A percentile compares a stretch with the other conserved stretches of the same genome.
These are phyloP conservation scores for Epichloe elymi DNA, from an alignment of 2,329 filamentous ascomycete genomes.

Conservation along the genomic window DNA sequence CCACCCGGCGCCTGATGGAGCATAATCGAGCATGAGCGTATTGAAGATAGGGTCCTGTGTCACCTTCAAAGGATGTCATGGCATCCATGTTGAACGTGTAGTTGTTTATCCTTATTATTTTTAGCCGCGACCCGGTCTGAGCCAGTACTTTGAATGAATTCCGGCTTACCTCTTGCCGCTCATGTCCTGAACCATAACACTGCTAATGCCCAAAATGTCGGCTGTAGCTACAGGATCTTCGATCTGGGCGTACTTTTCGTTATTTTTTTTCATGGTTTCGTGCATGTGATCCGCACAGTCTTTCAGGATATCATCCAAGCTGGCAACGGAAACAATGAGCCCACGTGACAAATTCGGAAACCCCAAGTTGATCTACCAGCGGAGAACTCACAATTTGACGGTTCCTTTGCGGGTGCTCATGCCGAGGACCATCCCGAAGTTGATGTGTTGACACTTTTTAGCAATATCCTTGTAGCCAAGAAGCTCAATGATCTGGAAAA, in stretches of 20 bases:
- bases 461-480: slow-evolving; percentile 57
- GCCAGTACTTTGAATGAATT: background rate
- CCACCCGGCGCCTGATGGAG: slow-evolving; percentile 47
- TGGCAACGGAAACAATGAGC: slow-evolving; percentile 1
- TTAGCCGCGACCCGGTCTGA: background rate
- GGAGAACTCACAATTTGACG: slow-evolving; percentile 44
- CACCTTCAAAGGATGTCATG: slow-evolving; percentile 75
- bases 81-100: slow-evolving; percentile 66
- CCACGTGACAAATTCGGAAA: background rate
- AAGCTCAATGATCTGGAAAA: slow-evolving; percentile 61
- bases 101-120: slow-evolving; percentile 39
- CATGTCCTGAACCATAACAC: slow-evolving; percentile 98
- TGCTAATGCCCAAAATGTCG: slow-evolving; percentile 81
- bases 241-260: slow-evolving; percentile 81
- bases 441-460: slow-evolving; percentile 60
- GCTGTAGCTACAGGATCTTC: slow-evolving; percentile 69
- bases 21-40: slow-evolving; percentile 65
- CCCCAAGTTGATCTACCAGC: background rate
- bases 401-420: slow-evolving; percentile 62
- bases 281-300: slow-evolving; percentile 94
- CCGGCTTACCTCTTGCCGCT: slow-evolving; percentile 65
- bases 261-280: slow-evolving; percentile 89
- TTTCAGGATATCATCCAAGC: slow-evolving; percentile 12
- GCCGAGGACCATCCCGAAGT: slow-evolving; percentile 59
- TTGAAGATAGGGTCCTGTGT: slow-evolving; percentile 76